Base-by-base conservation (phyloP, 192 early-diverging fungal species). In the Linnemannia hyalina region DNA sequence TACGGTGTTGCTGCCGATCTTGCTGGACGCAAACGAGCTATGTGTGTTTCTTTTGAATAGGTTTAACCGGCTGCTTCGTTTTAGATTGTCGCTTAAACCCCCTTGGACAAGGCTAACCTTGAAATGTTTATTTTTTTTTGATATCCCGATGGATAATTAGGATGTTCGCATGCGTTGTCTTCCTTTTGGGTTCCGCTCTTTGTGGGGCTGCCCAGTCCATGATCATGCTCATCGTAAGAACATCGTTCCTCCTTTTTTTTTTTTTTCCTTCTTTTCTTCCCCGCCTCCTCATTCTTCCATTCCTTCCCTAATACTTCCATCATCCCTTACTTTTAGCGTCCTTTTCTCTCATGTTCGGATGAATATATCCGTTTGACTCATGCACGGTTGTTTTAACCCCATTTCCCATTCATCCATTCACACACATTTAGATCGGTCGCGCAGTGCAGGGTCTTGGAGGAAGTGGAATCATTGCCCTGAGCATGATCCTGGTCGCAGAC, bases 101-200 rank as follows among this genome's bases (percentile, higher is more conserved):
- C 8, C 42, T 26, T 22, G 13, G 4, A 15, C 29, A 13, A 29
- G 13, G 20, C 38, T 54, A 44, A 63, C 9, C 49, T 26, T 36
- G 32, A 22, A 10, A 74, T 75, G 49, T 20, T 35, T 57, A n/a
- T 18, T 35, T 35, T 35, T 35, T 52, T 65, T 42, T 38, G 7
- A 8, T 57, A 9, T 18, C 11, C 60, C 60, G 60, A 65, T 65
- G 26, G 4, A 26, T 32, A 10, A 36, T 32, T 79, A 85, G 83
- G 76, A 73, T 85, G 78, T 85, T 85, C 73, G 83, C 80, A 1
- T 80, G 70, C 46, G n/a, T 41, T 15, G 69, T 95, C 44, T 97
- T 96, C 75, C 84, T 93, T 75, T 32, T 93, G 41, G 95, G 96
- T 26, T 93, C 92, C 44, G 82, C 92, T 20, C 86, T 96, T 20